These are phyloP conservation scores for Ottelia alismoides DNA, from an alignment of 106 monocot genomes.

Conservation along the genomic window DNA sequence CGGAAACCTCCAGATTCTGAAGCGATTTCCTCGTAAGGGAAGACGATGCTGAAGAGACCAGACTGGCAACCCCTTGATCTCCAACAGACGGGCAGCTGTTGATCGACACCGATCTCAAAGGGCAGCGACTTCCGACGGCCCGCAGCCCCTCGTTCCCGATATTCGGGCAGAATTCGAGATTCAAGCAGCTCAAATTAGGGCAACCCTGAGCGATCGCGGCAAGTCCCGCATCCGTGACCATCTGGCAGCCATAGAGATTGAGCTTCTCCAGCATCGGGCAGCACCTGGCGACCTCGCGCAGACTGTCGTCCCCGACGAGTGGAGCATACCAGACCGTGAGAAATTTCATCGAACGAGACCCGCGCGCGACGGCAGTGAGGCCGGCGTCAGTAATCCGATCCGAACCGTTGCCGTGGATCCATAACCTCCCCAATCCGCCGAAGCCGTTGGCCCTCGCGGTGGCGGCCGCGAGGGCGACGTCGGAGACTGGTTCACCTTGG, in stretches of 20 bases:
- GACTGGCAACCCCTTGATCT: conserved; percentile 54
- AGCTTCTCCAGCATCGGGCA: conserved; percentile 70
- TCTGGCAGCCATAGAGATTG: conserved; percentile 44
- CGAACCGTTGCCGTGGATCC: conserved; percentile 37
- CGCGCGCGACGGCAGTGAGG: conserved; percentile 32
- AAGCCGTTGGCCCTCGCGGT: conserved; percentile 26
- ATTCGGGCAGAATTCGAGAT: conserved; percentile 38
- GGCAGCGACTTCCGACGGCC: conserved; percentile 52
- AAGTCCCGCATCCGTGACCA: conserved; percentile 59
- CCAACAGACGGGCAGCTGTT: conserved; percentile 45
- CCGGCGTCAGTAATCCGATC: conserved; percentile 56
- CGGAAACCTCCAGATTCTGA: conserved; percentile 42
- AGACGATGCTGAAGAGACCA: conserved; percentile 44
- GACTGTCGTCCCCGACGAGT: conserved; percentile 38
- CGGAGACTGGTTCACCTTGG: conserved; percentile 55
- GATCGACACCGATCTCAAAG: conserved; percentile 41
- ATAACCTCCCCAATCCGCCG: conserved; percentile 43
- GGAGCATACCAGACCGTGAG: conserved; percentile 53
- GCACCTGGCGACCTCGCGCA: conserved; percentile 40
- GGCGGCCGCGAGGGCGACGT: conserved; percentile 45
- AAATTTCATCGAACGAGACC: conserved; percentile 42
- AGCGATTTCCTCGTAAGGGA: conserved; percentile 50
- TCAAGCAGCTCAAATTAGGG: conserved; percentile 37
- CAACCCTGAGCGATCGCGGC: conserved; percentile 63
- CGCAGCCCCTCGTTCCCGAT: conserved; percentile 51